Evolutionary conservation across 805 yeast species (phyloP), one percentile per base, ranked within the genome.

Genomic region (Metschnikowia rubicola): DNA sequence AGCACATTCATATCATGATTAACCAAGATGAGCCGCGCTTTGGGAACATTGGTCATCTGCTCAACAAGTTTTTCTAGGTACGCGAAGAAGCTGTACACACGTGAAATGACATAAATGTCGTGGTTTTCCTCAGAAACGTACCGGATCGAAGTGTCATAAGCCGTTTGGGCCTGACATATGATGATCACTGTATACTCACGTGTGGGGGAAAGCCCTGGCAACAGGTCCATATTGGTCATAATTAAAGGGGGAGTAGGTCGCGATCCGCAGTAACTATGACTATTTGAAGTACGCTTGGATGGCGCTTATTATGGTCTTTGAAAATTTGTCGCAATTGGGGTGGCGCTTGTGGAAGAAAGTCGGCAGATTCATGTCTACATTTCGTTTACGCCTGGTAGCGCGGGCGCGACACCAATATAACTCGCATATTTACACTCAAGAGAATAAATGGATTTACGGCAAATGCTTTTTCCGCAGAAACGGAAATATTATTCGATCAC

Each of bases 61-160:
- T 13, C 42, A 2, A 51, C n/a, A 9, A 55, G 47, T 8, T 28
- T 35, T 10, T 21, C 35, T 17, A 55, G 32, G 35, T 53, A 53
- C 6, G 19, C 31, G 36, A 17, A 41, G 32, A 55, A 47, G 5
- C 40, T 21, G 9, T 48, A 43, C 2, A 47, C 37, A 1, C 47
- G 41, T 12, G 46, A 46, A 12, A 53, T 21, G 30, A 51, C 35
- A 35, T 55, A 53, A 8, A 53, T 37, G n/a, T 55, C 57, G 10
- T 51, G 50, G 12, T 33, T 17, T 3, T 46, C 36, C 5, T 49
- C 48, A 9, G 50, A 36, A 10, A 35, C 31, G 31, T 30, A 53
- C 31, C 46, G 46, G 3, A 55, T 28, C 6, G 53, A 21, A 5
- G 44, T 47, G 8, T 39, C 26, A 15, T 30, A 21, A n/a, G 39